These are phyloP conservation scores for Leishmania gerbilli DNA, from an alignment of 208 protist genomes.

Conservation along the genomic window DNA sequence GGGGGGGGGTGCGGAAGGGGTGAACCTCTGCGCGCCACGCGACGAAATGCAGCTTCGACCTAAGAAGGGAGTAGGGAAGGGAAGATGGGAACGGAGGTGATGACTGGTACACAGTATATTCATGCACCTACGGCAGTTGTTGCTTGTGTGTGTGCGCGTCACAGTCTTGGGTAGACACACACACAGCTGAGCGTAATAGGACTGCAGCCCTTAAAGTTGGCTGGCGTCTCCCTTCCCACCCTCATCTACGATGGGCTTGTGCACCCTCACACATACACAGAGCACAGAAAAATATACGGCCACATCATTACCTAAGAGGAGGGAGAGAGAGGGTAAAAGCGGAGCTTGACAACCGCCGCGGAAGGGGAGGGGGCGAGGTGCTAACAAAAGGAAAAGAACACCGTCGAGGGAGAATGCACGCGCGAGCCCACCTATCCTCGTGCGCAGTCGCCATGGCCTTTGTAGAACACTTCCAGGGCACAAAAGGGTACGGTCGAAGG, in stretches of 20 bases:
- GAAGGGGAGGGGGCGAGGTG: neutral
- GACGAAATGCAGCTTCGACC: neutral
- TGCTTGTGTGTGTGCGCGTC: neutral
- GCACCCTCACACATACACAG: neutral
- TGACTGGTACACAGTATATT: neutral
- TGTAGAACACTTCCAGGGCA: neutral
- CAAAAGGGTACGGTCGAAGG: neutral
- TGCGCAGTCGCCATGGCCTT: neutral
- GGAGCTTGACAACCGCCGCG: neutral
- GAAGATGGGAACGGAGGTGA: neutral
- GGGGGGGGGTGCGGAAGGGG: neutral
- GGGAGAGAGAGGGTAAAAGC: neutral
- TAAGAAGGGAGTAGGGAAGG: conserved; percentile 9
- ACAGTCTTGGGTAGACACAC: neutral
- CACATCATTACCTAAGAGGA: neutral
- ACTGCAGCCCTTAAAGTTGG: neutral
- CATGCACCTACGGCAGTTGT: neutral
- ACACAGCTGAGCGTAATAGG: neutral
- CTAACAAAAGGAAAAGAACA: neutral
- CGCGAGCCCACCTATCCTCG: neutral
- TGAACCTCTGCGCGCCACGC: neutral
- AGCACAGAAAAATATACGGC: neutral
- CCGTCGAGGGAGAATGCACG: neutral
- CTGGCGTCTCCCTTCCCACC: neutral
- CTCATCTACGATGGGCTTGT: neutral